Base-by-base conservation (phyloP, 192 early-diverging fungal genomes). In the Coemansia guatemalensis region DNA sequence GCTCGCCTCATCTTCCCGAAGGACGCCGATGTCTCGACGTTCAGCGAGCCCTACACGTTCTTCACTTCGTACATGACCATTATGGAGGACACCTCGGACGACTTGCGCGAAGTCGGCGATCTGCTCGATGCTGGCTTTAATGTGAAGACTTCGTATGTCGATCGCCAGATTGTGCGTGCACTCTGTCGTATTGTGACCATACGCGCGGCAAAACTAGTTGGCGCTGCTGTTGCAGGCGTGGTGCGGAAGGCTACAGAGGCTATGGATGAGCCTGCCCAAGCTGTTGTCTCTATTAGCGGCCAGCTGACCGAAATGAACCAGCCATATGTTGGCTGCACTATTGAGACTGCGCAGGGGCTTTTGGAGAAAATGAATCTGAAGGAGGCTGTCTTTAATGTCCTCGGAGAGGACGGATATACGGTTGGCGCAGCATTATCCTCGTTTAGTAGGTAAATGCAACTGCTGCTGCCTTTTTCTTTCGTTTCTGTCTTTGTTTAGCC, bases 131-230 rank as follows among this genome's bases (percentile, higher is more conserved):
- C 88, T 50, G 82, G 86, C 29, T 85, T 93, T 68, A 84, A 83
- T 18, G 69, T 94, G 23, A 26, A 73, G 2, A 85, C 92, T 4
- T 88, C 88, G 3, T 48, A 85, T n/a, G 78, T 82, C 8, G 96
- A 96, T 65, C 87, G 92, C 39, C 88, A 87, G 62, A 88, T 95
- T 44, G 87, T 94, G 73, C 87, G 90, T 63, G 74, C 79, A 48
- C 68, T 96, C 1, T 93, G 91, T 68, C 86, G 92, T 54, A 75
- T 95, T 5, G 88, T 99, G 17, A 90, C 90, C 23, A 87, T 85
- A 39, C 86, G 95, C 30, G 89, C 95, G 12, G 95, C 95, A 21
- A 85, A 92, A 54, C 76, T 98, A 24, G 80, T 88, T 25, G 89
- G 91, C 53, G 78, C 73, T 1, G 84, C 85, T 1, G 74, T 87